Conservation (phyloP, 108 stramenopile species). For the Halocafeteria seosinensis region DNA sequence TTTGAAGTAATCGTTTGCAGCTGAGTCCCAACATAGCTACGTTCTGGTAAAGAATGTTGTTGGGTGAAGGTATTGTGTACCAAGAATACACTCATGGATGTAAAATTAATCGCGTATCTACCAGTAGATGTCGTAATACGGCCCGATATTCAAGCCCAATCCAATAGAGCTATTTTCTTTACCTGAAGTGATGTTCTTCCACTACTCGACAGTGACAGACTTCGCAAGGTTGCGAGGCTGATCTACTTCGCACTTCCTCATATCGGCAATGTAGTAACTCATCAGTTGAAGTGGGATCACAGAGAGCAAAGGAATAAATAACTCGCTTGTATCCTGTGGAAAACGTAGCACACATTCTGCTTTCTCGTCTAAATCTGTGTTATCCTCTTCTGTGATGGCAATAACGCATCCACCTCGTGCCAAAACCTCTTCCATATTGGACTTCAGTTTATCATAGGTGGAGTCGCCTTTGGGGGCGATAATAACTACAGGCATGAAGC, state of each 20-base stretch:
- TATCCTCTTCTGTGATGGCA: slow-evolving; percentile 11
- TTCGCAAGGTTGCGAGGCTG: slow-evolving; percentile 95
- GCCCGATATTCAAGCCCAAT: too few relatives aligned
- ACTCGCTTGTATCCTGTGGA: slow-evolving; percentile 73
- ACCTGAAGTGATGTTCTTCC: too few relatives aligned
- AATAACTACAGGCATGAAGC: slow-evolving; percentile 91
- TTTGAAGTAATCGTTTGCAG: too few relatives aligned
- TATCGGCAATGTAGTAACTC: slow-evolving; percentile 86
- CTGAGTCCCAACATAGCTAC: too few relatives aligned
- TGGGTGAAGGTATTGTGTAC: too few relatives aligned
- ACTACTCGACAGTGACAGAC: slow-evolving; percentile 93
- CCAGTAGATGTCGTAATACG: too few relatives aligned
- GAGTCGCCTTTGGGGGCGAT: slow-evolving; percentile 24
- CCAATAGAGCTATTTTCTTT: too few relatives aligned
- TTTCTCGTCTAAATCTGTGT: slow-evolving; percentile 31
- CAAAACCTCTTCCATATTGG: slow-evolving; percentile 89
- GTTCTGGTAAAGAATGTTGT: too few relatives aligned
- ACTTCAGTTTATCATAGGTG: slow-evolving; percentile 55
- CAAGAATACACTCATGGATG: too few relatives aligned
- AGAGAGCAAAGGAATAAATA: slow-evolving; percentile 41
- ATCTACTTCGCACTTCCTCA: slow-evolving; percentile 91
- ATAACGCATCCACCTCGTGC: slow-evolving; percentile 6
- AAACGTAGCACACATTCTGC: slow-evolving; percentile 84
- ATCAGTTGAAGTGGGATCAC: slow-evolving; percentile 83
- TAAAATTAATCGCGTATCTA: too few relatives aligned